Evolutionary conservation across 129 eudicot genomes (phyloP).

Genomic region (Helichrysum umbraculigerum): DNA sequence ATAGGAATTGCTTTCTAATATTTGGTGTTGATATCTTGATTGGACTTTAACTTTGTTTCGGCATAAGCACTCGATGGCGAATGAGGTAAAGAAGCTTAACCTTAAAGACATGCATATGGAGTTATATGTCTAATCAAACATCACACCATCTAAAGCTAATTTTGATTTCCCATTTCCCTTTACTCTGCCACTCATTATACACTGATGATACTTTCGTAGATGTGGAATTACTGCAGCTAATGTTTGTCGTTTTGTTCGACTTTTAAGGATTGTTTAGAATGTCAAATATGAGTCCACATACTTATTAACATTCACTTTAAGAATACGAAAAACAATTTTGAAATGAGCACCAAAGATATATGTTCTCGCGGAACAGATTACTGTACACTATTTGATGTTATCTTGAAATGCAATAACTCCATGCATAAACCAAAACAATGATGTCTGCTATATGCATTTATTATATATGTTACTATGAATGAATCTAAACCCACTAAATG

Average conservation of each 20-base stretch:
- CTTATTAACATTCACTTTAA: neutral
- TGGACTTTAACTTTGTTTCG: constrained; percentile 29
- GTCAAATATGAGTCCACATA: neutral
- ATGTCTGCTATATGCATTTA: neutral
- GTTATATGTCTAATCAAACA: constrained; percentile 38
- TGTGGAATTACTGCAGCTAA: constrained; percentile 14
- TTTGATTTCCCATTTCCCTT: constrained; percentile 1
- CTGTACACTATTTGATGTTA: neutral
- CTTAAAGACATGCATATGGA: constrained; percentile 18
- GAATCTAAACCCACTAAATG: constrained; percentile 5
- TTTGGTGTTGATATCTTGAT: constrained; percentile 32
- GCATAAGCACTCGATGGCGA: constrained; percentile 24
- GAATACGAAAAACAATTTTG: neutral
- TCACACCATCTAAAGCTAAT: constrained; percentile 24
- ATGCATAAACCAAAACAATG: constrained; percentile 1
- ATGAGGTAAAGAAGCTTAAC: constrained; percentile 20
- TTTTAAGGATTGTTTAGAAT: neutral
- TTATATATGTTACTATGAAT: neutral
- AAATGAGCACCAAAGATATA: too few species aligned
- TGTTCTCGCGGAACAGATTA: neutral
- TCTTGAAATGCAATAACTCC: neutral
- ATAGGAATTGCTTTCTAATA: constrained; percentile 17
- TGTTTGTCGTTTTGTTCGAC: constrained; percentile 4
- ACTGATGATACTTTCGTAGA: neutral
- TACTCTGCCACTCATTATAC: constrained; percentile 14